Percentiles rank a stretch among this genome's conserved stretches.
phyloP scores from a whole-genome alignment of 1,139 yeast species.

The Lodderomyces metapsilosis region DNA sequence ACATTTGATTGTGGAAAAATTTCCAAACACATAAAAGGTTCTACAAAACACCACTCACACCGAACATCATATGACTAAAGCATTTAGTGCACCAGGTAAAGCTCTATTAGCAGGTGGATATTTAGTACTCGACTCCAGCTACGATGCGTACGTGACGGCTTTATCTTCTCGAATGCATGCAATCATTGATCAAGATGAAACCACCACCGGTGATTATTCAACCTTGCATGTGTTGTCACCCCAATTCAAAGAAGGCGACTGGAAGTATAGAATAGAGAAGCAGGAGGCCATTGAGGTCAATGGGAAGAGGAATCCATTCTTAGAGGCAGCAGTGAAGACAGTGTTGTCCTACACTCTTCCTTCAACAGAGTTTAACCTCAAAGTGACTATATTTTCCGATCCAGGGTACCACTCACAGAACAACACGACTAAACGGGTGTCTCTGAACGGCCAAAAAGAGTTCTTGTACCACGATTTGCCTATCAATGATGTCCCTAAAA shows the following conservation, averaged over 20 bases:
- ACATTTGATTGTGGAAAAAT: too few relatives aligned
- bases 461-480: slow-evolving; percentile 61
- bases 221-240: slow-evolving; percentile 64
- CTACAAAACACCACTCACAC: background rate
- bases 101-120: slow-evolving; percentile 95
- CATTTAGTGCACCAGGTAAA: slow-evolving; percentile 91
- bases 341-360: slow-evolving; percentile 54
- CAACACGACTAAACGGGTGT: slow-evolving; percentile 31
- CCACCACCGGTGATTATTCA: slow-evolving; percentile 14
- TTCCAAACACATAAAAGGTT: background rate
- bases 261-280: slow-evolving; percentile 51
- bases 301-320: slow-evolving; percentile 61
- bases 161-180: slow-evolving; percentile 90
- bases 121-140: slow-evolving; percentile 75
- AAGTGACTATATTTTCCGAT: slow-evolving; percentile 74
- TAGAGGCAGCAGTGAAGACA: slow-evolving; percentile 59
- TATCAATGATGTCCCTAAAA: slow-evolving; percentile 78
- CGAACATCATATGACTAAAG: slow-evolving; percentile 18
- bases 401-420: slow-evolving; percentile 85
- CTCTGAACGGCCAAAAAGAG: slow-evolving; percentile 31
- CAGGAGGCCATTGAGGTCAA: slow-evolving; percentile 18
- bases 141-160: slow-evolving; percentile 80
- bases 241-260: slow-evolving; percentile 70
- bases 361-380: slow-evolving; percentile 27
- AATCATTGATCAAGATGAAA: slow-evolving; percentile 32